These are phyloP conservation scores for Ganoderma resinaceum DNA, from an alignment of 1,284 basidiomycete species.

Conservation along the genomic window DNA sequence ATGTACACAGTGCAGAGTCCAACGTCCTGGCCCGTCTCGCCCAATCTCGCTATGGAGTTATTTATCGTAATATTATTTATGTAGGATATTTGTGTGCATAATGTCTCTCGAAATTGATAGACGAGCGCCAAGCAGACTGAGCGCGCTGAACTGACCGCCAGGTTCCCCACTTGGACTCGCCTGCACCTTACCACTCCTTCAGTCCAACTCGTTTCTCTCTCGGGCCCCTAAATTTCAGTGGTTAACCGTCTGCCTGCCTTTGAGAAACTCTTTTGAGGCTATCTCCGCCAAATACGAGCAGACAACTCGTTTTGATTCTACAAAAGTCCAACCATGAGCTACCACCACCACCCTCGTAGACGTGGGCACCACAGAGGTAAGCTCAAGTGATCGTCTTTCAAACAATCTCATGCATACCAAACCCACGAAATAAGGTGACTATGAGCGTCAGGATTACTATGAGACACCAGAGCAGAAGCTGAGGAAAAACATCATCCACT, in stretches of 20 bases:
- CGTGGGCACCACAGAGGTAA: constrained; percentile 56
- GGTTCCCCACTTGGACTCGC: neutral
- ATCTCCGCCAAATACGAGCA: neutral
- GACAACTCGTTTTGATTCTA: neutral
- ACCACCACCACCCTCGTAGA: constrained; percentile 47
- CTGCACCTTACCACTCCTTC: neutral
- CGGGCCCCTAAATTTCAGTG: neutral
- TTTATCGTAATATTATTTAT: neutral
- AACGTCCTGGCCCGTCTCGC: neutral
- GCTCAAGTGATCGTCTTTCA: constrained; percentile 24
- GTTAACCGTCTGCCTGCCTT: neutral
- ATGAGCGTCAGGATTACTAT: constrained; percentile 61
- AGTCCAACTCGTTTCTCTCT: neutral
- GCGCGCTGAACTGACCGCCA: neutral
- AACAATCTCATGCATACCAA: neutral
- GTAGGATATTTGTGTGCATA: neutral
- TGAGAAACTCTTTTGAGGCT: neutral
- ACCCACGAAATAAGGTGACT: constrained; percentile 49
- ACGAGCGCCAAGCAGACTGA: neutral
- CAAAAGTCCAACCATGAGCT: constrained; percentile 47
- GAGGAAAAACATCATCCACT: constrained; percentile 72
- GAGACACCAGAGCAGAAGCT: constrained; percentile 81
- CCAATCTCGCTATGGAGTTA: neutral
- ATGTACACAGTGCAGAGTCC: constrained; percentile 9
- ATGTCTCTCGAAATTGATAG: neutral